Evolutionary conservation across 2,329 filamentous ascomycete genomes (phyloP).

Genomic region (Colletotrichum sp.): DNA sequence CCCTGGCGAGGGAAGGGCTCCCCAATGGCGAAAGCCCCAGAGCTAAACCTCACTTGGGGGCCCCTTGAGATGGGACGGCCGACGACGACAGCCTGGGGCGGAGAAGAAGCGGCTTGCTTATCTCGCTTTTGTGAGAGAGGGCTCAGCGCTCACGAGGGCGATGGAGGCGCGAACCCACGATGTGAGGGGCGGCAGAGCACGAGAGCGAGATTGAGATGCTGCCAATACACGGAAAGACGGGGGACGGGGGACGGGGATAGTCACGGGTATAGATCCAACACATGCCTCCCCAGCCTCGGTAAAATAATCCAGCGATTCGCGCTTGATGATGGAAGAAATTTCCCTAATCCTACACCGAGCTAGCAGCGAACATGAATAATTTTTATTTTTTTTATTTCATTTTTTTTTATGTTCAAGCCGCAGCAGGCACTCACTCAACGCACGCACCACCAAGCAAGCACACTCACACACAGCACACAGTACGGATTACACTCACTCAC

Average conservation of each 20-base stretch:
- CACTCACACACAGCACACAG: neutral
- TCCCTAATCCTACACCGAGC: neutral
- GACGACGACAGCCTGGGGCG: neutral
- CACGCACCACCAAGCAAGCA: neutral
- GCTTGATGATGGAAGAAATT: neutral
- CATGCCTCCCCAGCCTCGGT: slow-evolving; percentile 5
- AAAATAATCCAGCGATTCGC: neutral
- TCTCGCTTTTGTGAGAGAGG: neutral
- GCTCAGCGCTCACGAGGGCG: neutral
- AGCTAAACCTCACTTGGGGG: neutral
- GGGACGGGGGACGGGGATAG: neutral
- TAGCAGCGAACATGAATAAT: neutral
- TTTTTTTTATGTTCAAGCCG: neutral
- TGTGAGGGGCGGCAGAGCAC: neutral
- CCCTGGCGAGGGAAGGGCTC: neutral
- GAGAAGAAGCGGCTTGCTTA: neutral
- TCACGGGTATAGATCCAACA: neutral
- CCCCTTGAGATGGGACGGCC: neutral
- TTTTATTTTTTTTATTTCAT: neutral
- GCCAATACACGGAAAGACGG: neutral
- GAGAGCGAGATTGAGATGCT: neutral
- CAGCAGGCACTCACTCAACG: neutral
- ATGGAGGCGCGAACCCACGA: neutral
- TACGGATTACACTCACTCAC: neutral
- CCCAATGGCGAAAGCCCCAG: neutral